Evolutionary conservation across 2,329 filamentous ascomycete genomes (phyloP).

Genomic region (Truncatella angustata): DNA sequence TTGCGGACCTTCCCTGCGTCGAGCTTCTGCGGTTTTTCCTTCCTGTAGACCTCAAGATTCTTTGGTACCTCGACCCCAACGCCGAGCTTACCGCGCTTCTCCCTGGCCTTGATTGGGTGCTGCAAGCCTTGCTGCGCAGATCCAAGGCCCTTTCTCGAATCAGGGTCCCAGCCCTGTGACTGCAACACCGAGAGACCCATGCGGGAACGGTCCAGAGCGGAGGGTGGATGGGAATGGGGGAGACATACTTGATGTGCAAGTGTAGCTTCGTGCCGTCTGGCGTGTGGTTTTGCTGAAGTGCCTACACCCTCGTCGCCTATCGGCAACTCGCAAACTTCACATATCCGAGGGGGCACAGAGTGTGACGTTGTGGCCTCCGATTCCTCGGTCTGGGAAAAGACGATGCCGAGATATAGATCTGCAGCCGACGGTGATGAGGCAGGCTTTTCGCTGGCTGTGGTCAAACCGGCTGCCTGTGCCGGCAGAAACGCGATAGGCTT

Average conservation of each 20-base stretch:
- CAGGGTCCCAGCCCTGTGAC: slow-evolving; percentile 72
- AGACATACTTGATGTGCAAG: slow-evolving; percentile 72
- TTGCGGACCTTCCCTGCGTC: slow-evolving; percentile 71
- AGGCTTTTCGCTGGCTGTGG: slow-evolving; percentile 20
- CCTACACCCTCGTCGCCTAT: slow-evolving; percentile 27
- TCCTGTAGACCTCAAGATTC: slow-evolving; percentile 35
- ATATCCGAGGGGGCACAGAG: slow-evolving; percentile 32
- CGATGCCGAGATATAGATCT: slow-evolving; percentile 66
- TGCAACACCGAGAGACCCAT: slow-evolving; percentile 68
- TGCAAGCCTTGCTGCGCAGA: slow-evolving; percentile 68
- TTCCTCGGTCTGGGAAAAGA: slow-evolving; percentile 47
- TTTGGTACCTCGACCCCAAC: slow-evolving; percentile 56
- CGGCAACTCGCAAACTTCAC: slow-evolving; percentile 61
- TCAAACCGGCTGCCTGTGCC: slow-evolving; percentile 40
- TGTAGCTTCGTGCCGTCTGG: slow-evolving; percentile 52
- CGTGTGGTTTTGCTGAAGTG: slow-evolving; percentile 10
- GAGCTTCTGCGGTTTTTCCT: slow-evolving; percentile 46
- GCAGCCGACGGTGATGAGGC: slow-evolving; percentile 37
- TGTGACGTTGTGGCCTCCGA: slow-evolving; percentile 12
- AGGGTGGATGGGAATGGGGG: slow-evolving; percentile 69
- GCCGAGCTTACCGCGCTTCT: slow-evolving; percentile 74
- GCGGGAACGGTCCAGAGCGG: slow-evolving; percentile 65
- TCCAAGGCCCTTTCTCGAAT: slow-evolving; percentile 70
- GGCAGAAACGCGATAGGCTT: slow-evolving; percentile 57
- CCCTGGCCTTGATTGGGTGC: slow-evolving; percentile 69